Conservation (phyloP, 768 basidiomycete species). For the Clitopilus passeckerianus region DNA sequence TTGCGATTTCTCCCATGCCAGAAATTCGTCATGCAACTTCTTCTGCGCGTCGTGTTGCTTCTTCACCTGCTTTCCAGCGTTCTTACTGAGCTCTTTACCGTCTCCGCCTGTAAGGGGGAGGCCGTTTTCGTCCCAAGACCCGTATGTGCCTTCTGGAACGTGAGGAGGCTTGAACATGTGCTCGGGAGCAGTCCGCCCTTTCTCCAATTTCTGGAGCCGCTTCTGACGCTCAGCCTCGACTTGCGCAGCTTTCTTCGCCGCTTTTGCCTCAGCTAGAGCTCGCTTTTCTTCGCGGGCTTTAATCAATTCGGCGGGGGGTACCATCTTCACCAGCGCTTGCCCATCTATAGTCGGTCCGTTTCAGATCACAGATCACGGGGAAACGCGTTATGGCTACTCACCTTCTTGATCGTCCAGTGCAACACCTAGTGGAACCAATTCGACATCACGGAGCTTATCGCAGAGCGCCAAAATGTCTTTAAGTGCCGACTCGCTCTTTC, state of each 20-base stretch:
- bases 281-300: slow-evolving; percentile 87
- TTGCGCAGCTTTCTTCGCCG: slow-evolving; percentile 70
- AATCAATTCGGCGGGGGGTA: slow-evolving; percentile 76
- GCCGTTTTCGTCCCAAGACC: slow-evolving; percentile 81
- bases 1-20: slow-evolving; percentile 37
- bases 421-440: slow-evolving; percentile 90
- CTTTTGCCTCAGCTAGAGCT: slow-evolving; percentile 67
- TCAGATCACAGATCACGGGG: slow-evolving; percentile 7
- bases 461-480: slow-evolving; percentile 83
- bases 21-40: slow-evolving; percentile 77
- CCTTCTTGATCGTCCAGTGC: slow-evolving; percentile 97
- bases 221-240: slow-evolving; percentile 63
- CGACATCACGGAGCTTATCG: slow-evolving; percentile 86
- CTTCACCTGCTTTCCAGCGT: slow-evolving; percentile 63
- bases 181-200: slow-evolving; percentile 67
- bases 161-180: slow-evolving; percentile 86
- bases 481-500: slow-evolving; percentile 55
- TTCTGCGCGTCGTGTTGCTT: slow-evolving; percentile 74
- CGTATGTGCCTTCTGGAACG: slow-evolving; percentile 65
- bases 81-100: slow-evolving; percentile 85
- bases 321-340: slow-evolving; percentile 91
- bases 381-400: slow-evolving; percentile 17
- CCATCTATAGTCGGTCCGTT: slow-evolving; percentile 53
- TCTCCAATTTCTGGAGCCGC: slow-evolving; percentile 76
- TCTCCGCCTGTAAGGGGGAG: slow-evolving; percentile 81